Base-by-base conservation (phyloP, 2,329 filamentous ascomycete species). In the Colletotrichum tropicale region DNA sequence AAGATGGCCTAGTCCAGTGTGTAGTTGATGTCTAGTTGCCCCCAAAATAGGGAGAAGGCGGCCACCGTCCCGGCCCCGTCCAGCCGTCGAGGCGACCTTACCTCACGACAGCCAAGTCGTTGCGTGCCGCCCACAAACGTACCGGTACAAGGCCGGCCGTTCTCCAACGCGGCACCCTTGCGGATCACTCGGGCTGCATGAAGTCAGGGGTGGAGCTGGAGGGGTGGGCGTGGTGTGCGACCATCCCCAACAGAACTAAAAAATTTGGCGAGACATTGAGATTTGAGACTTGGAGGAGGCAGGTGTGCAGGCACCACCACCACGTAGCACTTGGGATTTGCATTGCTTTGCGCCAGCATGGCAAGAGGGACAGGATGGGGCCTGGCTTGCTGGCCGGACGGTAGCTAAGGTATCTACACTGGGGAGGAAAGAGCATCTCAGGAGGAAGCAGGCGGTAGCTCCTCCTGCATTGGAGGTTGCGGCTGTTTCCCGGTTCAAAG, bases 241-340 rank as follows among this genome's bases (percentile, higher is more conserved):
- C 78, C 78, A 82, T 85, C 85, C 85, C 85, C 85, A 87, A 86
- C 82, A 86, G 82, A 85, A 84, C 84, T 83, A 83, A 84, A 85
- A 80, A 76, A 43, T 10, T 76, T 76, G 74, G 74, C 74, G 74
- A 76, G 74, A 76, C 74, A 76, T 76, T 76, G 74, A 66, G 74
- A 74, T 75, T 75, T 75, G 71, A 74, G 71, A 74, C 66, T 76
- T 66, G 34, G 60, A 65, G 66, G 8, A 61, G n/a, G 26, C 32
- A 36, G 15, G 26, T 0, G 21, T 32, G 38, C 56, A 70, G 56
- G 34, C 36, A 70, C 56, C 55, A 69, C 55, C 34, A 61, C 60
- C 28, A 66, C 52, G 62, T 32, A 60, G 38, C 34, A 28, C 36
- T 66, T 36, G 64, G 28, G 43, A 36, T 21, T 70, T 66, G 43